Conservation (phyloP, 441 rosid genomes). For the Eruca vesicaria region DNA sequence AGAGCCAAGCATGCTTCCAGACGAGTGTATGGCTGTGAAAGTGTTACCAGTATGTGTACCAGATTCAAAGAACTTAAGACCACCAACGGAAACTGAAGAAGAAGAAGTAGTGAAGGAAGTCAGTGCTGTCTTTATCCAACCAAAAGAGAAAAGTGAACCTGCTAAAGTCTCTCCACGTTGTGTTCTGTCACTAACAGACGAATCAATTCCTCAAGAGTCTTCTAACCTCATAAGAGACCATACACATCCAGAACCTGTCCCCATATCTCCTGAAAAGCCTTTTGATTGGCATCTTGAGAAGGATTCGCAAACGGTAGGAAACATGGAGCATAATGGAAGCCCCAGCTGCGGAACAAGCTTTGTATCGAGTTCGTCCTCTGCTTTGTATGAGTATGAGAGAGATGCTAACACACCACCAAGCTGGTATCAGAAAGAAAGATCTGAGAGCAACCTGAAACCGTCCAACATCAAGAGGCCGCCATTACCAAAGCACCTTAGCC, state of each 20-base stretch:
- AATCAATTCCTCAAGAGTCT: conserved; percentile 20
- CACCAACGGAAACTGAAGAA: conserved; percentile 40
- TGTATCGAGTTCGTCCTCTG: conserved; percentile 34
- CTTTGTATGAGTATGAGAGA: conserved; percentile 42
- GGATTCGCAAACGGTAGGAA: conserved; percentile 37
- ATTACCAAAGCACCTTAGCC: conserved; percentile 37
- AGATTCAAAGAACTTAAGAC: conserved; percentile 33
- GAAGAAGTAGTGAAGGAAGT: conserved; percentile 37
- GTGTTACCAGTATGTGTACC: conserved; percentile 26
- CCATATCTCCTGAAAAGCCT: conserved; percentile 43
- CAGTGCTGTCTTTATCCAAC: conserved; percentile 18
- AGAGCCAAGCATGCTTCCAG: conserved; percentile 37
- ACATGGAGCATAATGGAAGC: conserved; percentile 33
- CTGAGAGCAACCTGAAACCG: conserved; percentile 24
- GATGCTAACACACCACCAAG: conserved; percentile 41
- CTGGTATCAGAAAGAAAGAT: not conserved
- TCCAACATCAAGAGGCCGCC: conserved; percentile 32
- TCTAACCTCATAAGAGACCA: conserved; percentile 24
- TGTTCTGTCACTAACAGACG: conserved; percentile 44
- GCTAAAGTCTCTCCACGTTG: conserved; percentile 29
- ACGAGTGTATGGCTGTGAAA: too few relatives aligned
- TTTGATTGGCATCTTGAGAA: conserved; percentile 44
- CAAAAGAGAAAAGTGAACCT: conserved; percentile 36
- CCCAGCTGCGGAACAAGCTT: conserved; percentile 63
- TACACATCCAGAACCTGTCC: conserved; percentile 11